Percentiles rank a stretch among this genome's conserved stretches.
These are phyloP conservation scores for Novymonas esmeraldas DNA, from an alignment of 208 protist genomes.

Conservation along the genomic window DNA sequence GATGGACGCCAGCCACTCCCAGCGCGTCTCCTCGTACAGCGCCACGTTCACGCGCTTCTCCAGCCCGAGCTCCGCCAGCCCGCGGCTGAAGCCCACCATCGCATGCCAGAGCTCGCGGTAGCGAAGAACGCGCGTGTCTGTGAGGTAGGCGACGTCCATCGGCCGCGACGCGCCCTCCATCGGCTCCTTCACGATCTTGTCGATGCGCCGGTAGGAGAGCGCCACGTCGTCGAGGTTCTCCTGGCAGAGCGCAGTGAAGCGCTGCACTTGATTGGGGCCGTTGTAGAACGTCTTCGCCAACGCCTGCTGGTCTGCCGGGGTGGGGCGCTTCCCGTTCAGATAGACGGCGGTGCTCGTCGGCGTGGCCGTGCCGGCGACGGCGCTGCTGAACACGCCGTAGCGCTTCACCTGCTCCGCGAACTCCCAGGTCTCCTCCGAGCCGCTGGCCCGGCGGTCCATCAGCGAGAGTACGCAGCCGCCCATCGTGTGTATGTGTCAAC, in stretches of 20 bases:
- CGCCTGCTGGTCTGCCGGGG: constrained; percentile 16
- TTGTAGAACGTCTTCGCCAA: constrained; percentile 14
- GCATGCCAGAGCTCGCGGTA: constrained; percentile 43
- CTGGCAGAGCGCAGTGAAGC: constrained; percentile 33
- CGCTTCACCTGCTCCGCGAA: constrained; percentile 8
- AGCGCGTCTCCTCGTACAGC: constrained; percentile 87
- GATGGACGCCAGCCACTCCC: constrained; percentile 77
- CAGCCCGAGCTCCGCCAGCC: constrained; percentile 59
- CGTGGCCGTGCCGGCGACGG: constrained; percentile 53
- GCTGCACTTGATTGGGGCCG: constrained; percentile 27
- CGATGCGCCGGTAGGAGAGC: constrained; percentile 54
- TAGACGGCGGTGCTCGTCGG: constrained; percentile 43
- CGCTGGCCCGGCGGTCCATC: constrained; percentile 34
- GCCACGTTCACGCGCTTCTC: constrained; percentile 33
- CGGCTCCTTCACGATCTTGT: constrained; percentile 30
- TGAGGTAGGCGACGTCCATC: constrained; percentile 58
- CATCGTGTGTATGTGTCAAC: constrained; percentile 32
- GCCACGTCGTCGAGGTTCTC: constrained; percentile 14
- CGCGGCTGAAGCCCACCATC: constrained; percentile 51
- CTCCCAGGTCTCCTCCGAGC: constrained; percentile 15
- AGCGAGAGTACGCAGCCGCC: constrained; percentile 36
- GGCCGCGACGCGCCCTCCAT: constrained; percentile 9
- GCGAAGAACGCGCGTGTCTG: constrained; percentile 28
- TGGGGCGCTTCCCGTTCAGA: constrained; percentile 36
- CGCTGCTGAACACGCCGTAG: constrained; percentile 38